A percentile compares a stretch with the other conserved stretches of the same genome.
Conservation (phyloP, 2,329 filamentous ascomycete species). For the Ascochyta pisi region DNA sequence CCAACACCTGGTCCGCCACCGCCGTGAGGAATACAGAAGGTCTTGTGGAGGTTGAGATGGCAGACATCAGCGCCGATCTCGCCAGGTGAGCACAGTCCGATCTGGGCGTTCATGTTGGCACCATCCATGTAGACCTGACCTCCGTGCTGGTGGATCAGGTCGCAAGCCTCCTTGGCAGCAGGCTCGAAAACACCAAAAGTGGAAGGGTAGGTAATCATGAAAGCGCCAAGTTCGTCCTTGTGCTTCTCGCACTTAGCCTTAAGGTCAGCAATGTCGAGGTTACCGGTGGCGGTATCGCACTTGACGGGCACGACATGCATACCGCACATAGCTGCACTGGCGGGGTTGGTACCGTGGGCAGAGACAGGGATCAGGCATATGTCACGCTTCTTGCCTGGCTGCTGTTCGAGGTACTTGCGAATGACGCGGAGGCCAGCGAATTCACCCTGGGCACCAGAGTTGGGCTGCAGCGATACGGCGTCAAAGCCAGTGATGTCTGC, state of each 20-base stretch:
- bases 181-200: slow-evolving; percentile 97
- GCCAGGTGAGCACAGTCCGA: slow-evolving; percentile 91
- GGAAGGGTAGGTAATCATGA: slow-evolving; percentile 97
- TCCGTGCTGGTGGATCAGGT: slow-evolving; percentile 84
- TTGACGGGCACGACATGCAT: slow-evolving; percentile 94
- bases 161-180: slow-evolving; percentile 81
- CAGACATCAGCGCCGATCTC: slow-evolving; percentile 97
- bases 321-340: slow-evolving; percentile 92
- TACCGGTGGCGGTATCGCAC: slow-evolving; percentile 85
- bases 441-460: slow-evolving; percentile 94
- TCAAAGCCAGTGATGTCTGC: slow-evolving; percentile 88
- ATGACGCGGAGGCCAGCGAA: slow-evolving; percentile 91
- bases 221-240: slow-evolving; percentile 82
- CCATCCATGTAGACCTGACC: slow-evolving; percentile 99
- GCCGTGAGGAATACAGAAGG: slow-evolving; percentile 97
- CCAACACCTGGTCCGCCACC: slow-evolving; percentile 93
- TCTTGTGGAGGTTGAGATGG: slow-evolving; percentile 98
- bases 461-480: slow-evolving; percentile 88
- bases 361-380: slow-evolving; percentile 95
- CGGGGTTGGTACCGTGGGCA: slow-evolving; percentile 94
- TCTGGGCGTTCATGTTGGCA: slow-evolving; percentile 98
- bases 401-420: slow-evolving; percentile 78
- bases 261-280: slow-evolving; percentile 86
- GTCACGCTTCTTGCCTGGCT: slow-evolving; percentile 74
- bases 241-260: slow-evolving; percentile 89